Evolutionary conservation across 345 rosid genomes (phyloP).

Genomic region (Populus deltoides): DNA sequence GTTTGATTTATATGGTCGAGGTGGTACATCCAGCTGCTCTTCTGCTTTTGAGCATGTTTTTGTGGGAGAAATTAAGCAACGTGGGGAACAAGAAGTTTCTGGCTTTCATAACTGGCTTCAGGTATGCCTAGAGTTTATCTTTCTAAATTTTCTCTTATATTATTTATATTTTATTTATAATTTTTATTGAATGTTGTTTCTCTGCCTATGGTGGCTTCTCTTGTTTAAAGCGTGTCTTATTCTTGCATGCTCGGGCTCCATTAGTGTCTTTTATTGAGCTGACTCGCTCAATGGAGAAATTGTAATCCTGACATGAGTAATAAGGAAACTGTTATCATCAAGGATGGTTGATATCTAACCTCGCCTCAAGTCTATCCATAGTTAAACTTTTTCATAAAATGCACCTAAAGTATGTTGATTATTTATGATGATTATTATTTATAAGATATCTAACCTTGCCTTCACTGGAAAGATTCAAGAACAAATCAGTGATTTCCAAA

Average conservation of each 20-base stretch:
- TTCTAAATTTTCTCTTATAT: neutral
- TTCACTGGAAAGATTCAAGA: no score
- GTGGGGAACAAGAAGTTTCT: slow-evolving; percentile 66
- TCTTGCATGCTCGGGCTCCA: neutral
- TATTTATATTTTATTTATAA: neutral
- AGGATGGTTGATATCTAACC: no score
- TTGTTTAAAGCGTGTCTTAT: neutral
- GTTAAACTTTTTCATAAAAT: no score
- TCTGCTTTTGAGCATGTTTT: slow-evolving; percentile 98
- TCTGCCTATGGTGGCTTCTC: neutral
- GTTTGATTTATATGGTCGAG: slow-evolving; percentile 84
- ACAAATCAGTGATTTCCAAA: no score
- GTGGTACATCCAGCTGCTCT: slow-evolving; percentile 75
- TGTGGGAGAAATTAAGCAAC: slow-evolving; percentile 87
- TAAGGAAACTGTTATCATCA: no score
- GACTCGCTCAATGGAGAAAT: neutral
- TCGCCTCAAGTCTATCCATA: no score
- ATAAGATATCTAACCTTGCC: no score
- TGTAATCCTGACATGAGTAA: no score
- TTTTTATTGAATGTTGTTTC: neutral
- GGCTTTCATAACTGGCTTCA: slow-evolving; percentile 99
- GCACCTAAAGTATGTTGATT: no score
- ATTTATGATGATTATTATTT: no score
- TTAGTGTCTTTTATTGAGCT: neutral
- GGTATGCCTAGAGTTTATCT: slow-evolving; percentile 34